phyloP scores from a whole-genome alignment of 352 stramenopile species.

The Phytophthora kernoviae region DNA sequence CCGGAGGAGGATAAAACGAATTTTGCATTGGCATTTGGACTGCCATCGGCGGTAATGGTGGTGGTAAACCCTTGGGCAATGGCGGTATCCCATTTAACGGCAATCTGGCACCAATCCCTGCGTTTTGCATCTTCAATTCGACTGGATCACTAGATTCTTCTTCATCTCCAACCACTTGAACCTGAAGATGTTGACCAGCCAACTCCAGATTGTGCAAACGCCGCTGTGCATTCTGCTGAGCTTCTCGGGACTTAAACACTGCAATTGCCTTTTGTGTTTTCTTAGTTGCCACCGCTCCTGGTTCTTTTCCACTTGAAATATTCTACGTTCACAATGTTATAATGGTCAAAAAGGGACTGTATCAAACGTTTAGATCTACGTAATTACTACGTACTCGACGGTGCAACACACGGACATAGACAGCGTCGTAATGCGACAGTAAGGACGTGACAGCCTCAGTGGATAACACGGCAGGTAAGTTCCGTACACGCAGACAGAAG shows the following conservation, averaged over 20 bases:
- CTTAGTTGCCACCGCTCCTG: constrained; percentile 15
- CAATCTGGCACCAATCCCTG: neutral
- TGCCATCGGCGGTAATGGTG: constrained; percentile 29
- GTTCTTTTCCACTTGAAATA: constrained; percentile 38
- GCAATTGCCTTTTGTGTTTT: constrained; percentile 54
- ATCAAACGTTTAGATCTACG: neutral
- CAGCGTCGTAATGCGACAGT: constrained; percentile 64
- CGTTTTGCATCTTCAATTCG: constrained; percentile 11
- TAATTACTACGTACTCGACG: constrained; percentile 28
- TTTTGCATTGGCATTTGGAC: constrained; percentile 14
- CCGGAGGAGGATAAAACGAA: constrained; percentile 26
- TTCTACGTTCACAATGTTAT: constrained; percentile 14
- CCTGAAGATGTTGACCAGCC: constrained; percentile 52
- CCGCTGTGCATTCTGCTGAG: constrained; percentile 40
- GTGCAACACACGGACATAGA: constrained; percentile 46
- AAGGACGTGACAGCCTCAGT: constrained; percentile 58
- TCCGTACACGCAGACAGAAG: constrained; percentile 56
- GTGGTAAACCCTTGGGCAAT: constrained; percentile 37
- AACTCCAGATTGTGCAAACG: constrained; percentile 58
- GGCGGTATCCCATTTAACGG: constrained; percentile 21
- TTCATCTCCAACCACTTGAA: constrained; percentile 29
- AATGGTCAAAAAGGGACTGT: neutral
- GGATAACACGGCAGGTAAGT: constrained; percentile 65
- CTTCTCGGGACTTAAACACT: constrained; percentile 38
- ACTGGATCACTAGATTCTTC: constrained; percentile 7